phyloP scores from a whole-genome alignment of 2,329 filamentous ascomycete species.

The Clonostachys chloroleuca region DNA sequence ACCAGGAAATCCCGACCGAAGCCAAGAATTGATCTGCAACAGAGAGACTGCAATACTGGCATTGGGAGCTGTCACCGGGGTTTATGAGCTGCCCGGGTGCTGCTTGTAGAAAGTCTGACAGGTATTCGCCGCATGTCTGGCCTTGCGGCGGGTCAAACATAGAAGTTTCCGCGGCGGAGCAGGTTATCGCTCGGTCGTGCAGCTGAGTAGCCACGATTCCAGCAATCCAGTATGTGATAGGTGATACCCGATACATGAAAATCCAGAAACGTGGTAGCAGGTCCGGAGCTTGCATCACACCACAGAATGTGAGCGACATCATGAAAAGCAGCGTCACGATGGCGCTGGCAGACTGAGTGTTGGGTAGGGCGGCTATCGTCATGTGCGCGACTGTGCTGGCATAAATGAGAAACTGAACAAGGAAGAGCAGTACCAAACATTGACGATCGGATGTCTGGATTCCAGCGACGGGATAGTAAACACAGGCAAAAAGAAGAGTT shows the following conservation, averaged over 20 bases:
- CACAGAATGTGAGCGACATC: slow-evolving; percentile 56
- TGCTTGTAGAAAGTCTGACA: slow-evolving; percentile 45
- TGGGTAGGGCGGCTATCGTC: slow-evolving; percentile 65
- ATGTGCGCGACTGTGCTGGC: slow-evolving; percentile 70
- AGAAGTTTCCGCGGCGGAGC: slow-evolving; percentile 52
- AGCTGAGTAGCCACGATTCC: slow-evolving; percentile 66
- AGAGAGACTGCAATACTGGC: slow-evolving; percentile 62
- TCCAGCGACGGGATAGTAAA: slow-evolving; percentile 63
- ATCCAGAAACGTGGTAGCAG: slow-evolving; percentile 69
- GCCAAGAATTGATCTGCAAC: slow-evolving; percentile 58
- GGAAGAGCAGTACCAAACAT: slow-evolving; percentile 60
- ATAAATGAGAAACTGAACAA: slow-evolving; percentile 65
- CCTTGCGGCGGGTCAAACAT: slow-evolving; percentile 60
- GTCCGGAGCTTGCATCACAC: slow-evolving; percentile 55
- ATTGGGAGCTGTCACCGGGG: slow-evolving; percentile 46
- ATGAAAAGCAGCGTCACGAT: slow-evolving; percentile 57
- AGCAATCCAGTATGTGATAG: slow-evolving; percentile 65
- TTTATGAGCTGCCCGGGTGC: slow-evolving; percentile 59
- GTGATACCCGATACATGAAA: slow-evolving; percentile 67
- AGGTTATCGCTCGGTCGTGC: slow-evolving; percentile 45
- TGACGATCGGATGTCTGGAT: slow-evolving; percentile 49
- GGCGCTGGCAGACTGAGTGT: slow-evolving; percentile 63
- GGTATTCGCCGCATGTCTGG: slow-evolving; percentile 61
- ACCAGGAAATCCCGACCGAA: slow-evolving; percentile 39
- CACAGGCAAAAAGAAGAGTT: slow-evolving; percentile 58